Base-by-base conservation (phyloP, 495 filamentous ascomycete species). In the Penicillium coffeae region DNA sequence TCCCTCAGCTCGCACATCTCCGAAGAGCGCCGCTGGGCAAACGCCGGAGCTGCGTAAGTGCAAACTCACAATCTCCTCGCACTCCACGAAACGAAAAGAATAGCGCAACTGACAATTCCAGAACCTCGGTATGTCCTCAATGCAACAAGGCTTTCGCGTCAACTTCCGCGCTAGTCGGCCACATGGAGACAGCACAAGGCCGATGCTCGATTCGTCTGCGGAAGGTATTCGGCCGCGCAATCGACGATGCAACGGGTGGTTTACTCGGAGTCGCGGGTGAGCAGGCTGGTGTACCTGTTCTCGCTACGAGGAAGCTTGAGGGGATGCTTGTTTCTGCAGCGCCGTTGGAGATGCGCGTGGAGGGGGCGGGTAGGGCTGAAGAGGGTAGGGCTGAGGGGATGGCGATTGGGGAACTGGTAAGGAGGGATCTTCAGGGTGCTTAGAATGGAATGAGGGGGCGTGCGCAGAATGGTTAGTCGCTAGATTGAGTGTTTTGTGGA, bases 211-310 rank as follows among this genome's bases (percentile, higher is more conserved):
- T 82, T 19, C 63, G 61, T 36, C 8, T 15, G 20, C 18, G 13
- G 58, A 66, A 53, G 1, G 42, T 58, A 1, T 79, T 66, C 41
- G 59, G 54, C 1, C 59, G 75, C 52, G 54, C 73, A 6, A 51
- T 83, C 5, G 68, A 76, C 25, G 64, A 75, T 18, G 21, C 80
- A 7, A 73, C 63, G 9, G 77, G 77, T 8, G 80, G 80, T 0
- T 65, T 80, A 16, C 56, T 76, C 46, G 55, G 63, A 10, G 54
- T 61, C 3, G 47, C 25, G 1, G 63, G 62, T 2, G 54, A 57
- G 25, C 44, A 61, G 21, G 48, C 45, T 0, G 66, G 70, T 19
- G 66, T 64, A 0, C 59, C 64, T 13, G 34, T 18, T 19, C 45
- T 45, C 19, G 2, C 36, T n/a, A 16, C 6, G 30, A 15, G 43